Evolutionary conservation across 768 basidiomycete species (phyloP), one percentile per base, ranked within the genome.

Genomic region (Postia placenta): DNA sequence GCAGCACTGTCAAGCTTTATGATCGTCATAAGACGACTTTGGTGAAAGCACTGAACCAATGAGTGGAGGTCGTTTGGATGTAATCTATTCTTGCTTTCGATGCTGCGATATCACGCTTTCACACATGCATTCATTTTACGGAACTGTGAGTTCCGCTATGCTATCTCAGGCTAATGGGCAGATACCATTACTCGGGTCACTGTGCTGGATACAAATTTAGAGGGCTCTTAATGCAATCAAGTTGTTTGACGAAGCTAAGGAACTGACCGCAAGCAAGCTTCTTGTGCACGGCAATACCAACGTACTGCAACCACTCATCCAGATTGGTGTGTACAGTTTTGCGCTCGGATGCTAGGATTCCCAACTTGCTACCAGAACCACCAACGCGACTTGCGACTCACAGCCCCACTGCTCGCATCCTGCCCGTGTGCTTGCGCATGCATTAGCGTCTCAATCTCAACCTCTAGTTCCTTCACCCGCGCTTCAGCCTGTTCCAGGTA

Each of bases 1-100:
- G n/a, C 49, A 90, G 87, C 65, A 78, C 79, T 46, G 74, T 79
- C 49, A 91, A 88, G 69, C 70, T 88, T 17, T 88, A 83, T 58
- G 83, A 89, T 64, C 78, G 79, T 56, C 85, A 86, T 64, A 80
- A 76, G 65, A 76, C 70, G 49, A 58, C 69, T 37, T 75, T 90
- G 55, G 67, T 81, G 44, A 87, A 85, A 69, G 73, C 68, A 12
- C 7, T 36, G 19, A 6, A 48, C 17, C 24, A 27, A 40, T 26
- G 27, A 48, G 36, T n/a, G n/a, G n/a, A n/a, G n/a, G n/a, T n/a
- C n/a, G n/a, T 37, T 20, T 38, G 11, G 20, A 11, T 25, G 19
- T 39, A 19, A 4, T 24, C 33, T 35, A 17, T 24, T 45, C 24
- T 36, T 36, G 33, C 22, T 6, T 45, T 45, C 15, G 5, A 5